Base-by-base conservation (phyloP, 1,284 basidiomycete genomes). In the Serendipita sp. region DNA sequence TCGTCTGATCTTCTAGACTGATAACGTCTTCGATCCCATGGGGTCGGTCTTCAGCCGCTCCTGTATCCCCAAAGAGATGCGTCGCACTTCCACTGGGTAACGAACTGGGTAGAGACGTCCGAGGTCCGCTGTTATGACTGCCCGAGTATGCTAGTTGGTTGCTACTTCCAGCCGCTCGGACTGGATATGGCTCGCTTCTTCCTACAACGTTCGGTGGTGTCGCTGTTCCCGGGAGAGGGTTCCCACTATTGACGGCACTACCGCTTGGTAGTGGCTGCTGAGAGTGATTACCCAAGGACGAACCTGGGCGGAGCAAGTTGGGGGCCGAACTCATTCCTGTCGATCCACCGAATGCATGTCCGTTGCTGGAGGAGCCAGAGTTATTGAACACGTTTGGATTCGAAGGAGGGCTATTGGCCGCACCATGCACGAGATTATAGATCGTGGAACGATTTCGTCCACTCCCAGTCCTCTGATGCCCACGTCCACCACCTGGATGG, bases 341-440 rank as follows among this genome's bases (percentile, higher is more conserved):
- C 17, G 47, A 49, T 17, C 47, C 47, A 8, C 8, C 5, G 29
- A 22, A 49, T 17, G 47, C 29, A 49, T 49, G 47, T 49, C 47
- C 47, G 47, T 5, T 49, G 17, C 17, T 22, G 32, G 29, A 32
- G n/a, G 17, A 35, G 6, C 26, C 53, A 34, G 15, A 32, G 32
- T 58, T 58, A 32, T 58, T 32, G 26, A 58, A n/a, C 22, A 29
- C 12, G 26, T n/a, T n/a, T 8, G 29, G 8, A 35, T 32, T 32
- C 15, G 29, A 8, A 32, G 53, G 5, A n/a, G 29, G 17, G 53
- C 53, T 35, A 32, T 58, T 58, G 8, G 53, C 8, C 15, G 53
- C 26, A n/a, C 53, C 34, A 58, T 58, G 53, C 10, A 58, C 53
- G 34, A 58, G 53, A 34, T 58, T 58, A 32, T 58, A 58, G 29